Base-by-base conservation (phyloP, 768 basidiomycete species). In the Tylopilus plumbeoviolaceoides region DNA sequence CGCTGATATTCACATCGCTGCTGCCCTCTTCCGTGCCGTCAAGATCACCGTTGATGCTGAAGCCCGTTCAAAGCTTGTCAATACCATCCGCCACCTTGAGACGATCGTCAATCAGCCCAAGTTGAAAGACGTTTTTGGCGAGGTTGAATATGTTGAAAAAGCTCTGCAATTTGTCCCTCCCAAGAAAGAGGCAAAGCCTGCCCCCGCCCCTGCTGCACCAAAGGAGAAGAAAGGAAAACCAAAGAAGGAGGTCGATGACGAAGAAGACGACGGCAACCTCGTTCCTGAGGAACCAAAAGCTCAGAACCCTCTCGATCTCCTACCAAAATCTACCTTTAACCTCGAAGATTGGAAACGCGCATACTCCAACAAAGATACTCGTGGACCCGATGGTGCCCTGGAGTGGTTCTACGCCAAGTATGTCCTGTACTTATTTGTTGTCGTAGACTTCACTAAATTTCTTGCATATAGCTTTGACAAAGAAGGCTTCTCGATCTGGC, bases 341-440 rank as follows among this genome's bases (percentile, higher is more conserved):
- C 83, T 93, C 51, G 89, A 95, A 71, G 93, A 98, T 73, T 97
- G 92, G 93, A 98, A 98, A 72, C 86, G 91, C 42, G 87, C 89
- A 41, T 99, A 98, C 79, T 97, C 94, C 64, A 98, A 98, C 87
- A 85, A 87, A 71, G 94, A 98, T n/a, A 98, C 95, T 36, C 85
- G 89, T 50, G 91, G 89, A 35, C 60, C 87, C 17, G 83, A 72
- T 41, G 94, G 90, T 57, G 71, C 92, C 47, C 63, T 99, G 36
- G 92, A 97, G 71, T 98, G 95, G 97, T 87, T 99, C 83, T 95
- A 97, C 78, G 70, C 92, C 71, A 85, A 97, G 91, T 95, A 61
- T 51, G 88, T 52, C 15, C 4, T 17, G 8, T 28, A 5, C 21
- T 48, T 3, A 11, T 3, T 39, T 47, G 21, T 27, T 30, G 39